Evolutionary conservation across 352 stramenopile species (phyloP).

Genomic region (Pythium folliculosum): DNA sequence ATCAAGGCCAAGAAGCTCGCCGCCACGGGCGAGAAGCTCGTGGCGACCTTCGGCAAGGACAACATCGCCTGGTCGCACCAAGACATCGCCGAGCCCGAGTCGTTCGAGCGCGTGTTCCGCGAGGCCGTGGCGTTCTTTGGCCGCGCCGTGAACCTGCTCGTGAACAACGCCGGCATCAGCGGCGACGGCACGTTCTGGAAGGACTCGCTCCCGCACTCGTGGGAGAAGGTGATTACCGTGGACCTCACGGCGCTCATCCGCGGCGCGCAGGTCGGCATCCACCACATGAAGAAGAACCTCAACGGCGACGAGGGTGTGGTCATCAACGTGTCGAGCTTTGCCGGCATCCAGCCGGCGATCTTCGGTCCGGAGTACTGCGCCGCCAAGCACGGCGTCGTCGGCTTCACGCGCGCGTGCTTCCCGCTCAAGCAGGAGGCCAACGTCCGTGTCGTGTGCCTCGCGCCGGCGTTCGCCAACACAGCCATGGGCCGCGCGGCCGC

Average conservation of each 20-base stretch:
- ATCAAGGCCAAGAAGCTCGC: conserved; percentile 56
- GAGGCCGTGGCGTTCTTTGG: conserved; percentile 61
- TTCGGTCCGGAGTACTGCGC: conserved; percentile 70
- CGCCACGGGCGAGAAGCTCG: conserved; percentile 52
- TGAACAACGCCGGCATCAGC: conserved; percentile 79
- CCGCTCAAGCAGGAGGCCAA: conserved; percentile 60
- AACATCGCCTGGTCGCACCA: conserved; percentile 65
- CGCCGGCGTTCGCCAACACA: conserved; percentile 67
- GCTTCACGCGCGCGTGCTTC: conserved; percentile 66
- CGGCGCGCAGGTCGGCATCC: conserved; percentile 63
- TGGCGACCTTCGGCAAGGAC: conserved; percentile 41
- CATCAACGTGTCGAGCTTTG: conserved; percentile 70
- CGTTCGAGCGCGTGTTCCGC: conserved; percentile 63
- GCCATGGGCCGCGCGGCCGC: conserved; percentile 49
- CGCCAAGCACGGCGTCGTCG: conserved; percentile 70
- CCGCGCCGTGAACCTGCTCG: conserved; percentile 63
- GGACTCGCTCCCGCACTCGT: conserved; percentile 35
- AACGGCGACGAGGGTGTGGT: conserved; percentile 59
- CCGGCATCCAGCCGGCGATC: conserved; percentile 45
- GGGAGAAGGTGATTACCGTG: conserved; percentile 68
- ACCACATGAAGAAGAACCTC: conserved; percentile 62
- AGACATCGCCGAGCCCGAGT: conserved; percentile 62
- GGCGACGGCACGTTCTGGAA: conserved; percentile 52
- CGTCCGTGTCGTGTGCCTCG: conserved; percentile 68
- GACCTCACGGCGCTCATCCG: conserved; percentile 71